Percentiles rank a stretch among this genome's conserved stretches.
Conservation (phyloP, 2,329 filamentous ascomycete species). For the Pleomassaria siparia region DNA sequence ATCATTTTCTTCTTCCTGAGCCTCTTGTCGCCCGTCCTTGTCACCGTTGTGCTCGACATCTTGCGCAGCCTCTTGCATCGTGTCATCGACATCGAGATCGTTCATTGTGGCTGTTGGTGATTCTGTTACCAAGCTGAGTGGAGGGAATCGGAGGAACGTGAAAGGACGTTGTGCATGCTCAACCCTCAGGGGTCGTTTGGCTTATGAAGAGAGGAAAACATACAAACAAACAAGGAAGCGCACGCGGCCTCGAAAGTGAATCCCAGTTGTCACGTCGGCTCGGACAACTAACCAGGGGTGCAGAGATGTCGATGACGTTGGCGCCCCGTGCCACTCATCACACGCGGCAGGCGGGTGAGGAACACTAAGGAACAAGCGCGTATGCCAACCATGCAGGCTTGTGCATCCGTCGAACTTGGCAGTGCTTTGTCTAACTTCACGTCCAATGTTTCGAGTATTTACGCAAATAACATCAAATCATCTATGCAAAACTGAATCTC, state of each 20-base stretch:
- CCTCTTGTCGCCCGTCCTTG: constrained; percentile 35
- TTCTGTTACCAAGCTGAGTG: neutral
- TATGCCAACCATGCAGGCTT: neutral
- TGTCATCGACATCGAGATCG: constrained; percentile 57
- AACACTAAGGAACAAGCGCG: neutral
- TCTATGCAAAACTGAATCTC: no score
- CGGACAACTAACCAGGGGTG: neutral
- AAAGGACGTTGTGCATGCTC: neutral
- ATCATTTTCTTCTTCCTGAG: constrained; percentile 45
- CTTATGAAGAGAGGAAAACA: neutral
- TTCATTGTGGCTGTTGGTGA: constrained; percentile 22
- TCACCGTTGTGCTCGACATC: constrained; percentile 44
- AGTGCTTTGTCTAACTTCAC: neutral
- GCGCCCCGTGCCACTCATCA: neutral
- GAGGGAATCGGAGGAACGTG: neutral
- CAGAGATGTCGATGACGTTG: constrained; percentile 2
- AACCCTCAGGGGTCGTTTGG: neutral
- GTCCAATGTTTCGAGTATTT: no score
- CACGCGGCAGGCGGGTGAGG: neutral
- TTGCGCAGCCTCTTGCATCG: constrained; percentile 51
- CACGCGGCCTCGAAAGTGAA: neutral
- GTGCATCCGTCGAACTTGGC: neutral
- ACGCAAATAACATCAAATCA: neutral
- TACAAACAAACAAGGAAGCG: neutral
- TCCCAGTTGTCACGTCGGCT: neutral